A percentile compares a stretch with the other conserved stretches of the same genome.
Evolutionary conservation across 2,329 filamentous ascomycete species (phyloP).

Genomic region (Aureobasidium sp.): DNA sequence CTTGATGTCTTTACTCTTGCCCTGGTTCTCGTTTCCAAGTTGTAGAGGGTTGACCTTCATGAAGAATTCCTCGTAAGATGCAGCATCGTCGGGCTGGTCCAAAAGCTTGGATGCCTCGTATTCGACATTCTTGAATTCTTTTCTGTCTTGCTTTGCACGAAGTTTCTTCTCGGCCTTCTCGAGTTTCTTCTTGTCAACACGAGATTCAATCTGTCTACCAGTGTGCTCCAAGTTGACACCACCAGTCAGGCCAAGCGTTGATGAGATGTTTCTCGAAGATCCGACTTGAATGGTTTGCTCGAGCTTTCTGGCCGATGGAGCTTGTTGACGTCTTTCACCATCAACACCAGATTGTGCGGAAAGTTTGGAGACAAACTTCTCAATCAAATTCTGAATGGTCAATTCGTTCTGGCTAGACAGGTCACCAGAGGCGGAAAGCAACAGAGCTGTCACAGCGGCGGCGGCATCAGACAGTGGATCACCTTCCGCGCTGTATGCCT

Average conservation of each 20-base stretch:
- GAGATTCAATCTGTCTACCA: slow-evolving; percentile 87
- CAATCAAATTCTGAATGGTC: slow-evolving; percentile 74
- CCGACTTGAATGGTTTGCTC: slow-evolving; percentile 95
- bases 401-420: slow-evolving; percentile 64
- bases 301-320: slow-evolving; percentile 72
- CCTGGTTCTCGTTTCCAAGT: slow-evolving; percentile 58
- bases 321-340: slow-evolving; percentile 61
- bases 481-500: slow-evolving; percentile 65
- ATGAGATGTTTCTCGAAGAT: slow-evolving; percentile 90
- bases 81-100: slow-evolving; percentile 70
- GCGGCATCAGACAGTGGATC: slow-evolving; percentile 84
- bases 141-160: slow-evolving; percentile 96
- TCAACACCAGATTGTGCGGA: slow-evolving; percentile 63
- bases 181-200: slow-evolving; percentile 96
- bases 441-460: slow-evolving; percentile 73
- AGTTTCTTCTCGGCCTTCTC: slow-evolving; percentile 98
- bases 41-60: slow-evolving; percentile 98
- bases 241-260: slow-evolving; percentile 79
- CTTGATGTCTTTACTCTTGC: slow-evolving; percentile 98
- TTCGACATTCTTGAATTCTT: slow-evolving; percentile 95
- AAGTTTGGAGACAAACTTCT: slow-evolving; percentile 82
- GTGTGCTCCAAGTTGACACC: slow-evolving; percentile 91
- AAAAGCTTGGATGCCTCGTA: slow-evolving; percentile 92
- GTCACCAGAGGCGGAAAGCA: slow-evolving; percentile 88
- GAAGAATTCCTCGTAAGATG: slow-evolving; percentile 99